Conservation (phyloP, 176 grass and related monocot genomes). For the Otatea glauca region DNA sequence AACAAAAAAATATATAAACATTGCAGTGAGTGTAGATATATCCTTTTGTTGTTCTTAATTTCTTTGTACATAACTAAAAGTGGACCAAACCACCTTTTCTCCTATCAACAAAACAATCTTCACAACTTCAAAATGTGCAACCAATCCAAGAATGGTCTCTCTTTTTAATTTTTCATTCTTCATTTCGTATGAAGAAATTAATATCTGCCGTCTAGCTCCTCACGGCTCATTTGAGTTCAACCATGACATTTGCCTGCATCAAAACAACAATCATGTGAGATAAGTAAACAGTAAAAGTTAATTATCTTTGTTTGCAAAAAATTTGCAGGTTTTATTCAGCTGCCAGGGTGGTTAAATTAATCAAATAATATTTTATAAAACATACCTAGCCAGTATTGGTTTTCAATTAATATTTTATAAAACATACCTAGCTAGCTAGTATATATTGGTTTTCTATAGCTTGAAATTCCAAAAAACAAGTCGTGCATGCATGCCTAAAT, state of each 20-base stretch:
- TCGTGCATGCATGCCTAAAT: neutral
- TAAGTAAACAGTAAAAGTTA: neutral
- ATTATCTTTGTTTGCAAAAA: neutral
- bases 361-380: neutral
- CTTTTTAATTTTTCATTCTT: neutral
- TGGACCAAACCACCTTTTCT: constrained; percentile 32
- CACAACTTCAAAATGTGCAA: constrained; percentile 40
- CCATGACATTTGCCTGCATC: constrained; percentile 69
- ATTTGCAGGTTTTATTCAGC: neutral
- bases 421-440: neutral
- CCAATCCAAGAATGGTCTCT: constrained; percentile 34
- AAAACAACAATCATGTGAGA: neutral
- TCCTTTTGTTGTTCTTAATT: constrained; percentile 15
- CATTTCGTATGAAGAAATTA: constrained; percentile 28
- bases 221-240: constrained; percentile 51
- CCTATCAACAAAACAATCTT: constrained; percentile 58
- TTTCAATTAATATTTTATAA: neutral
- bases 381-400: neutral
- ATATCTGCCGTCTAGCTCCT: neutral
- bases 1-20: constrained; percentile 37
- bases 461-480: neutral
- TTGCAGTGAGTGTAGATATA: constrained; percentile 43
- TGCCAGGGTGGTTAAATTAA: neutral
- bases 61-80: constrained; percentile 54
- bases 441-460: neutral